Evolutionary conservation across 2,329 filamentous ascomycete genomes (phyloP), one percentile per base, ranked within the genome.

Genomic region (Cordyceps farinosa): DNA sequence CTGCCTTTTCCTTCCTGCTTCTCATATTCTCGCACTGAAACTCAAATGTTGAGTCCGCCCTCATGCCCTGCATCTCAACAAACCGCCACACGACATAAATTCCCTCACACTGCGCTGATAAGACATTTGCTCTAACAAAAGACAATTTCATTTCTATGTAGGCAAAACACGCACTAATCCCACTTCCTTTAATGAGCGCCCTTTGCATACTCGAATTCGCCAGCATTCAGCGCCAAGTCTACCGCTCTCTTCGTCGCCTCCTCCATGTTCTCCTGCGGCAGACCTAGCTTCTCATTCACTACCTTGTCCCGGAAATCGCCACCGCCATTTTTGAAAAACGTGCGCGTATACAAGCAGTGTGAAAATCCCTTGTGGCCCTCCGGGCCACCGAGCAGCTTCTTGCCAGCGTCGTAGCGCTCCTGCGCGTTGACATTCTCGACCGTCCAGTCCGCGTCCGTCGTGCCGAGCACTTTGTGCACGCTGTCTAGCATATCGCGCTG

Each of bases 401-500:
- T 63, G 0, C 78, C 84, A 2, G 79, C 75, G 47, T 73, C 70
- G 62, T 78, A 83, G 40, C 85, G 78, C 70, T 83, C 73, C 47
- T 75, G 66, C 1, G 76, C 73, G 0, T 71, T 67, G 72, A 87
- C 80, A 8, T 79, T 72, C 1, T 70, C 76, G 62, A 90, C 79
- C 2, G 70, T 79, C 88, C 88, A 91, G 68, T 90, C 87, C 0
- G 72, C 74, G 45, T 87, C 83, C 1, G 75, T 82, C 0, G 82
- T 85, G 0, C 81, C 81, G 0, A 83, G 82, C 4, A 87, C 86
- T 0, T 82, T 81, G 68, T 87, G 79, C 13, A 87, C 73, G n/a
- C 80, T 82, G 45, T 82, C 81, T 61, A 90, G 79, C 77, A 90
- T 90, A 10, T 90, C 87, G 11, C 79, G 78, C 72, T 91, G 88